Evolutionary conservation across 306 rosid genomes (phyloP).

Genomic region (Neltuma alba): DNA sequence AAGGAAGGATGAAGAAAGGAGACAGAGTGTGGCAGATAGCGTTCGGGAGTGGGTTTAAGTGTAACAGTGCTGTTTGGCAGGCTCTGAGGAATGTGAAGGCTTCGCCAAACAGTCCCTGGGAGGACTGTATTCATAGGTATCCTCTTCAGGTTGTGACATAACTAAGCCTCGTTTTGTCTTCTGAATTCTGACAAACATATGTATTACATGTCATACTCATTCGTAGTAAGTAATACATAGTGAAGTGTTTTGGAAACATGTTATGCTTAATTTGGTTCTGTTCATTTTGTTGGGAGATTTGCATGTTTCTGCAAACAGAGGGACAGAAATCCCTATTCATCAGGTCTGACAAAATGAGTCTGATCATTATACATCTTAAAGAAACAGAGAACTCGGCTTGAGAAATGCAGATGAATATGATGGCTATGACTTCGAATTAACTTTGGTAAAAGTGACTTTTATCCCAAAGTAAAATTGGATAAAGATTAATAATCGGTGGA

Average conservation of each 20-base stretch:
- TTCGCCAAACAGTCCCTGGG: conserved; percentile 61
- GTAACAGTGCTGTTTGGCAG: conserved; percentile 78
- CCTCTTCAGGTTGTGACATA: conserved; percentile 48
- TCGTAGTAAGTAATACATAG: neutral
- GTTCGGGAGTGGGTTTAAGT: conserved; percentile 73
- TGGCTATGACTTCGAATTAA: too few relatives aligned
- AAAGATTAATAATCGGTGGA: too few relatives aligned
- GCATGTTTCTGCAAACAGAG: neutral
- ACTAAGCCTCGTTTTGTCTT: conserved; percentile 18
- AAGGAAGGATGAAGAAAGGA: conserved; percentile 53
- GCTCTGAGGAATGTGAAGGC: conserved; percentile 64
- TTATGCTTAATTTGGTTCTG: neutral
- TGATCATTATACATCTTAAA: neutral
- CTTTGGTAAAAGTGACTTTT: too few relatives aligned
- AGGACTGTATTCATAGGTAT: conserved; percentile 64
- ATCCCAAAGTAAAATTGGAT: too few relatives aligned
- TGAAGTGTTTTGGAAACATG: neutral
- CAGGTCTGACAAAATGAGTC: neutral
- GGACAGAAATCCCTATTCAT: neutral
- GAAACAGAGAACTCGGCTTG: neutral
- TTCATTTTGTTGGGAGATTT: neutral
- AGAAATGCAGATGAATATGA: neutral
- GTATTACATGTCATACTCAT: neutral
- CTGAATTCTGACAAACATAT: neutral
- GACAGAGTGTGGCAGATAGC: conserved; percentile 74